A percentile compares a stretch with the other conserved stretches of the same genome.
These are phyloP conservation scores for Mychonastes homosphaera DNA, from an alignment of 139 green algal species.

Conservation along the genomic window DNA sequence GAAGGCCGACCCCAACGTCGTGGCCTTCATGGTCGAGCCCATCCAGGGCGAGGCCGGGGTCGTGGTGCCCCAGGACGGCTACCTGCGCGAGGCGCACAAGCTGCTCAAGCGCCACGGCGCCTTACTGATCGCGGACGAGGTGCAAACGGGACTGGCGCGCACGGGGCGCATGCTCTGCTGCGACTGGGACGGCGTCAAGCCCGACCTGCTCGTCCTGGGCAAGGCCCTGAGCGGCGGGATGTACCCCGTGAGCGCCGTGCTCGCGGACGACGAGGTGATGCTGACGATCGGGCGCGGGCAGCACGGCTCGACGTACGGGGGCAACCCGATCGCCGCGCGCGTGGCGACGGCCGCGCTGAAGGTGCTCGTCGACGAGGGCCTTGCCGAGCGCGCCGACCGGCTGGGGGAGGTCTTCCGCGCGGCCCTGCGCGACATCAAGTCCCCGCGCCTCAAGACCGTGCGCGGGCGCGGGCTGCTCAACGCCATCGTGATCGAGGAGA, in stretches of 20 bases:
- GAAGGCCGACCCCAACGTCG: slow-evolving; percentile 66
- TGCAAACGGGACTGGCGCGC: slow-evolving; percentile 40
- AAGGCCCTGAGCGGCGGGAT: slow-evolving; percentile 64
- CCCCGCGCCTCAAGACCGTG: slow-evolving; percentile 38
- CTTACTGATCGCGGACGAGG: slow-evolving; percentile 91
- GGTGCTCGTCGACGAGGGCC: slow-evolving; percentile 85
- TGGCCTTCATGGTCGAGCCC: slow-evolving; percentile 96
- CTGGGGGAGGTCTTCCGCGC: slow-evolving; percentile 59
- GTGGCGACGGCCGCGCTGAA: slow-evolving; percentile 82
- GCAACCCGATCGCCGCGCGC: slow-evolving; percentile 81
- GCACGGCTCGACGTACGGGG: slow-evolving; percentile 86
- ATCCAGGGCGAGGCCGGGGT: slow-evolving; percentile 90
- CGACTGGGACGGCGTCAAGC: slow-evolving; percentile 76
- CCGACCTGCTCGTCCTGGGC: slow-evolving; percentile 85
- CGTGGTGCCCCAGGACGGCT: slow-evolving; percentile 83
- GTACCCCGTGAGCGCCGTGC: slow-evolving; percentile 86
- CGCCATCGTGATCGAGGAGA: slow-evolving; percentile 74
- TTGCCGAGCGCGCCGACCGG: slow-evolving; percentile 65
- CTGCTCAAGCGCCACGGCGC: slow-evolving; percentile 79
- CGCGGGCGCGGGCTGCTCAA: slow-evolving; percentile 80
- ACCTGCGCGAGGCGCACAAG: slow-evolving; percentile 57
- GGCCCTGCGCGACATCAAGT: slow-evolving; percentile 35
- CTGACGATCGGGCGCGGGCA: slow-evolving; percentile 72
- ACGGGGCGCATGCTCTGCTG: slow-evolving; percentile 62
- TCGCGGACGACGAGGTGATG: slow-evolving; percentile 80